Evolutionary conservation across 768 basidiomycete genomes (phyloP), one percentile per base, ranked within the genome.

Genomic region (Suillus hirtellus): DNA sequence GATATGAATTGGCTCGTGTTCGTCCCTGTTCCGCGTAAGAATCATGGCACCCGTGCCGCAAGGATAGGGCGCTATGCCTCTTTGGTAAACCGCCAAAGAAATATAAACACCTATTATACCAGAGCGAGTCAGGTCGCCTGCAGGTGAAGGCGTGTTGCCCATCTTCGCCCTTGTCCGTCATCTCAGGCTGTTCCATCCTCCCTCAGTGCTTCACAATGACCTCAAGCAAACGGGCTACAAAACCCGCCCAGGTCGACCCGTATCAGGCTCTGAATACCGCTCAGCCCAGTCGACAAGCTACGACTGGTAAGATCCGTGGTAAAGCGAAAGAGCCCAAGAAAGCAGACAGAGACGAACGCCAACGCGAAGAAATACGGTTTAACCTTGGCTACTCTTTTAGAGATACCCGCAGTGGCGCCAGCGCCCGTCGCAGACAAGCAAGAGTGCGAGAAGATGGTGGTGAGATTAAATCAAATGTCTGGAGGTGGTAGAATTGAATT

Each of bases 211-310:
- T 70, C 66, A 76, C 74, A 71, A 75, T 75, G 74, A 65, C 75
- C 71, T 71, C 73, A 73, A 71, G 72, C 42, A 75, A 69, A 68
- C 72, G 67, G 67, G 61, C 72, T 66, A 69, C 70, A 67, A 72
- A 73, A 62, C 64, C 65, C 65, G 61, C 75, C 62, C 72, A 73
- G 65, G 61, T 70, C 59, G 79, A 83, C 53, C 87, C 86, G 64
- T 88, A 86, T 79, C 82, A 85, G 64, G 79, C 85, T 62, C 86
- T 83, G 72, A 78, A 76, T 72, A 78, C 83, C 69, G 80, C 79
- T 59, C 84, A 84, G 73, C 83, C 80, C 72, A 84, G 81, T 68
- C 82, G 84, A 69, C 73, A 81, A 68, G 77, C 83, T 40, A 77
- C 82, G 66, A 75, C 79, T 64, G 69, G 73, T 47, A 80, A 79